Percentiles rank a stretch among this genome's conserved stretches.
phyloP scores from a whole-genome alignment of 2,329 filamentous ascomycete genomes.

The Fusarium penzigii region DNA sequence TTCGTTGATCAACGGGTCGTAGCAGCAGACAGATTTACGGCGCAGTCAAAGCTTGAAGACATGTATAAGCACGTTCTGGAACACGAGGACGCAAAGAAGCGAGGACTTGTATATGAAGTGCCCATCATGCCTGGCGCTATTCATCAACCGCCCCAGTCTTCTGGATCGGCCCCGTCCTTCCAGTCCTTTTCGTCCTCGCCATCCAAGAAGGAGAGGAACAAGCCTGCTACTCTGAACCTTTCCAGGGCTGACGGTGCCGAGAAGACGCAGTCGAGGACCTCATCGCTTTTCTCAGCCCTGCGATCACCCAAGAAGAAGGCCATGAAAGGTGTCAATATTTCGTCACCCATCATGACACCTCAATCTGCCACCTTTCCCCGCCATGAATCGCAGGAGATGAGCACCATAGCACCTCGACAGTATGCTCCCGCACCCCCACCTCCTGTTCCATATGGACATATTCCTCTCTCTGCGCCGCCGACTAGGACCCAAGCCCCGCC shows the following conservation, averaged over 20 bases:
- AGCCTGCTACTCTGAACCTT: conserved; percentile 54
- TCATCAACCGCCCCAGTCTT: conserved; percentile 23
- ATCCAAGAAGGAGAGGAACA: conserved; percentile 49
- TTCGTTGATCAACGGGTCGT: conserved; percentile 79
- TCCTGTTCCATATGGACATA: conserved; percentile 52
- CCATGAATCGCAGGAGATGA: conserved; percentile 58
- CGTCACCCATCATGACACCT: conserved; percentile 66
- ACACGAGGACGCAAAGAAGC: conserved; percentile 71
- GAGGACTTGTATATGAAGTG: conserved; percentile 50
- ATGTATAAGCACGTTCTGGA: conserved; percentile 93
- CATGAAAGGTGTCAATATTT: conserved; percentile 57
- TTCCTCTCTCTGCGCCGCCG: conserved; percentile 33
- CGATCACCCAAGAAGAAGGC: conserved; percentile 59
- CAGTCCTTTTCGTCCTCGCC: conserved; percentile 34
- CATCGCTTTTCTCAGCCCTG: conserved; percentile 61
- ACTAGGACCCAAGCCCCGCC: conserved; percentile 24
- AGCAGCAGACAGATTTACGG: conserved; percentile 70
- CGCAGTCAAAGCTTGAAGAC: conserved; percentile 81
- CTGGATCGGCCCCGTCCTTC: conserved; percentile 22
- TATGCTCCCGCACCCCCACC: conserved; percentile 60
- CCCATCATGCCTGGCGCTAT: conserved; percentile 37
- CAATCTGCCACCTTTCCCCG: conserved; percentile 60
- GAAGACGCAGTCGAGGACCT: conserved; percentile 56
- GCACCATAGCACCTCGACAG: conserved; percentile 56
- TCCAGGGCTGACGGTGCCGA: conserved; percentile 41